phyloP scores from a whole-genome alignment of 2,329 filamentous ascomycete genomes.

The Aspergillus terreus region DNA sequence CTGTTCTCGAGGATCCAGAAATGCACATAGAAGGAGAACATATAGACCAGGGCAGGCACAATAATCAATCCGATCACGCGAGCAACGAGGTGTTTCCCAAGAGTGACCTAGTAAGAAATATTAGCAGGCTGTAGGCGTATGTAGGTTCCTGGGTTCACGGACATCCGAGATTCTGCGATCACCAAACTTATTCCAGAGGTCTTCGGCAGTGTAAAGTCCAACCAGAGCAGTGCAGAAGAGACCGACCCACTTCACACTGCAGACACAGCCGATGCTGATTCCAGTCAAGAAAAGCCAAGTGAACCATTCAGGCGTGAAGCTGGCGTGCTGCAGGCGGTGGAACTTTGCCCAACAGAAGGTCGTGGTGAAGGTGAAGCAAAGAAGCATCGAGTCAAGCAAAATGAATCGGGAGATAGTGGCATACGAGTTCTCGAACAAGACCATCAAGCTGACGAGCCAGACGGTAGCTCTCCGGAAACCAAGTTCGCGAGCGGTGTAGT shows the following conservation, averaged over 20 bases:
- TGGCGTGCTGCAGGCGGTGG: constrained; percentile 78
- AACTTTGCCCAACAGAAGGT: constrained; percentile 97
- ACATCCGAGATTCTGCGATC: constrained; percentile 86
- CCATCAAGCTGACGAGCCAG: constrained; percentile 95
- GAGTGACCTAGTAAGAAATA: constrained; percentile 49
- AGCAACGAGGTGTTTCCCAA: constrained; percentile 74
- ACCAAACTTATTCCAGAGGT: constrained; percentile 97
- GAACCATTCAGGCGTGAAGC: constrained; percentile 90
- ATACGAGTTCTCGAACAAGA: constrained; percentile 98
- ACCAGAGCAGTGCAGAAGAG: constrained; percentile 94
- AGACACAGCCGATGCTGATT: constrained; percentile 93
- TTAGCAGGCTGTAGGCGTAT: constrained; percentile 5
- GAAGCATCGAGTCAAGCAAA: constrained; percentile 94
- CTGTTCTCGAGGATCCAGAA: constrained; percentile 91
- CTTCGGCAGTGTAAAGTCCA: constrained; percentile 91
- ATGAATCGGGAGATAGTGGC: constrained; percentile 99
- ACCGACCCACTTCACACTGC: constrained; percentile 97
- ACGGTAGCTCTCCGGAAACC: constrained; percentile 81
- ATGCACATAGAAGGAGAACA: constrained; percentile 92
- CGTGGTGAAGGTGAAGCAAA: constrained; percentile 98
- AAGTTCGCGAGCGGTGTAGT: constrained; percentile 89
- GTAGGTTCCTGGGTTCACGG: constrained; percentile 26
- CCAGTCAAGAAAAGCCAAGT: constrained; percentile 91
- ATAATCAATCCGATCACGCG: constrained; percentile 84
- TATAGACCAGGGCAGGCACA: constrained; percentile 85